Evolutionary conservation across 192 early-diverging fungal species (phyloP).

Genomic region (Kickxella alabastrina): DNA sequence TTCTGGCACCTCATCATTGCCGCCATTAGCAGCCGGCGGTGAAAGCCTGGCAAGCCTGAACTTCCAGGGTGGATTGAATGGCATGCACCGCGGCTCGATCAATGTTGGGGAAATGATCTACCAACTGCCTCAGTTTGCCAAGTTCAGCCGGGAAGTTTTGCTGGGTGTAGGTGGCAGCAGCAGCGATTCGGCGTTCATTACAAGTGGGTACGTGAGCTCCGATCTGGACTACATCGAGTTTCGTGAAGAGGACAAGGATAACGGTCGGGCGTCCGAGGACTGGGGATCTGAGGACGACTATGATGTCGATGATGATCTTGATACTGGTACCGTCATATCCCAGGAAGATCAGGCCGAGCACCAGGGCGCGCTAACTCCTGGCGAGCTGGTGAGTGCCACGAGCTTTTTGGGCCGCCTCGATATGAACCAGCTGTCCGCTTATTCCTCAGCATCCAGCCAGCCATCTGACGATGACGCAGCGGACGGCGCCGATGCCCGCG

Average conservation of each 20-base stretch:
- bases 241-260: not conserved
- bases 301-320: conserved; percentile 4
- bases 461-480: not conserved
- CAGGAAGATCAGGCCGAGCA: conserved; percentile 19
- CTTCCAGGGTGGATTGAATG: not conserved
- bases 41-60: not conserved
- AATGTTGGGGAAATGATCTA: conserved; percentile 9
- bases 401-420: conserved; percentile 4
- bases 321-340: conserved; percentile 28
- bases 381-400: conserved; percentile 14
- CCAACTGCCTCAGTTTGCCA: conserved; percentile 15
- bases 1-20: too few relatives aligned
- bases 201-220: not conserved
- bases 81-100: not conserved
- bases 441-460: not conserved
- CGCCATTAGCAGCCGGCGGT: too few relatives aligned
- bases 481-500: not conserved
- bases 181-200: not conserved
- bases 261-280: not conserved
- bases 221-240: conserved; percentile 7
- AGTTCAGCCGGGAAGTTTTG: conserved; percentile 18
- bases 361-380: not conserved
- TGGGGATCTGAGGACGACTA: conserved; percentile 8
- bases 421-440: not conserved
- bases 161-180: not conserved